Conservation (phyloP, 345 rosid species). For the Linum usitatissimum region DNA sequence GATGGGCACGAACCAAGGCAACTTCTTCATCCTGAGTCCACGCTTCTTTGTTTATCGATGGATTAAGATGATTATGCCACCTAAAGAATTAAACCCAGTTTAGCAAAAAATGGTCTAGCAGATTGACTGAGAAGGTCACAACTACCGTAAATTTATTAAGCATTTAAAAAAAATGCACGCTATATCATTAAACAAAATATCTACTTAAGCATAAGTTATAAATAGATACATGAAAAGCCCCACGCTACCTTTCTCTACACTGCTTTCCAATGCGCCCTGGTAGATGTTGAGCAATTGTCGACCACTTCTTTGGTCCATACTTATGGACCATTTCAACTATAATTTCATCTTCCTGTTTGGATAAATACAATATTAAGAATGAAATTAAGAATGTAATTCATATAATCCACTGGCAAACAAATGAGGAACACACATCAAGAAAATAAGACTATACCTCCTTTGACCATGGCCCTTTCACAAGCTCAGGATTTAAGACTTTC, state of each 20-base stretch:
- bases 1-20: constrained; percentile 94
- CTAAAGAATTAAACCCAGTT: constrained; percentile 25
- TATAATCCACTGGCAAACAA: constrained; percentile 7
- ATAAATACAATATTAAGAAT: background rate
- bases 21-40: constrained; percentile 99
- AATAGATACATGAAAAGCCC: background rate
- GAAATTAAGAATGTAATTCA: constrained; percentile 8
- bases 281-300: constrained; percentile 84
- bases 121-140: background rate
- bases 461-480: constrained; percentile 99
- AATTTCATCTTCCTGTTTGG: constrained; percentile 72
- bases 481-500: constrained; percentile 97
- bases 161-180: background rate
- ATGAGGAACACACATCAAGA: background rate
- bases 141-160: background rate
- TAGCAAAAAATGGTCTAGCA: constrained; percentile 11
- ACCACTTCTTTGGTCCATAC: constrained; percentile 96
- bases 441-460: constrained; percentile 54
- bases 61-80: constrained; percentile 99
- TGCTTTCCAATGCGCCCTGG: constrained; percentile 99
- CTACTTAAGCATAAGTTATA: background rate
- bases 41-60: constrained; percentile 90
- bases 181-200: background rate
- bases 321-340: constrained; percentile 71
- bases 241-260: constrained; percentile 76